These are phyloP conservation scores for Hordeum vulgare DNA, from an alignment of 176 grass and related monocot species.

Conservation along the genomic window DNA sequence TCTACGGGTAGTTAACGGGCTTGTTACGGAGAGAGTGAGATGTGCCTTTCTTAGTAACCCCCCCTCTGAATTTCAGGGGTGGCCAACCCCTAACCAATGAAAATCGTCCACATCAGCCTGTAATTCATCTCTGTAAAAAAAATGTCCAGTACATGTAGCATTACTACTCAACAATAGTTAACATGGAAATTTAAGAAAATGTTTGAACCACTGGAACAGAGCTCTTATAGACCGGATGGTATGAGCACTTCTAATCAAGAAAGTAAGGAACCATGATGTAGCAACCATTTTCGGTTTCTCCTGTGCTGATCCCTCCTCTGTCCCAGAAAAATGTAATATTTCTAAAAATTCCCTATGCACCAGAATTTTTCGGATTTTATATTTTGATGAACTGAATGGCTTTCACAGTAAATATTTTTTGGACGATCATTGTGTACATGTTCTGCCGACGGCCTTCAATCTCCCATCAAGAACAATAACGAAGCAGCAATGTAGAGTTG, in stretches of 20 bases:
- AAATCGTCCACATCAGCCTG: no score
- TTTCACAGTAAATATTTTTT: neutral
- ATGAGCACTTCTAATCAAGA: neutral
- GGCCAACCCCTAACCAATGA: no score
- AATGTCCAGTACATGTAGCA: no score
- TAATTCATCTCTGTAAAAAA: no score
- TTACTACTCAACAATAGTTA: no score
- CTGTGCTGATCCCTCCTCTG: neutral
- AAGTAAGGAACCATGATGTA: neutral
- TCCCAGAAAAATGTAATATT: neutral
- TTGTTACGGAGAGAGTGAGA: no score
- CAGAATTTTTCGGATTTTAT: neutral
- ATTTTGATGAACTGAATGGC: neutral
- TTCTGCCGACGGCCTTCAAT: neutral
- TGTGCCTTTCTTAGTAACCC: no score
- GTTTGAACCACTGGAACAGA: neutral
- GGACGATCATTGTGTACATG: neutral
- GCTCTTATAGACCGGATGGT: neutral
- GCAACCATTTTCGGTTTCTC: neutral
- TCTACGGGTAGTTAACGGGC: no score
- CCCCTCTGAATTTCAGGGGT: no score
- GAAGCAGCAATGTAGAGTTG: neutral
- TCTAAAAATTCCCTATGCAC: neutral
- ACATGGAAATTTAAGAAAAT: neutral
- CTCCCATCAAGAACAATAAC: neutral